Conservation (phyloP, 345 rosid species). For the Salix arbutifolia region DNA sequence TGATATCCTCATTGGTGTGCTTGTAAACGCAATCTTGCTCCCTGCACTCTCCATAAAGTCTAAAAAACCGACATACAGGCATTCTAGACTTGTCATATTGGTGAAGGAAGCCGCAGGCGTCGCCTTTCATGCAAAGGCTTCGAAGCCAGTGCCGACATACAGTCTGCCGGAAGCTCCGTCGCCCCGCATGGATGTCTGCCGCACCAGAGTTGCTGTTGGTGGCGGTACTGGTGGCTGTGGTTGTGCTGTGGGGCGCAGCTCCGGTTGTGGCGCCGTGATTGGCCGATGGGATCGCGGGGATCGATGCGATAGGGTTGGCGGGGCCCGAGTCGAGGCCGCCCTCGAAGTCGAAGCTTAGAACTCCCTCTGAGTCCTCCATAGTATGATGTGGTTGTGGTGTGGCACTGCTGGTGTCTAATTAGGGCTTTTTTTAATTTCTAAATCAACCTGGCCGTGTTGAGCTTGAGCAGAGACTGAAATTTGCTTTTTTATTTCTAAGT, state of each 20-base stretch:
- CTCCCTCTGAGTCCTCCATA: constrained; percentile 48
- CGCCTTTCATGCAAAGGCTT: constrained; percentile 98
- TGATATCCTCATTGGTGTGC: constrained; percentile 94
- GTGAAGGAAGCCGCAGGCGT: constrained; percentile 95
- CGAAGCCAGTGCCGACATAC: constrained; percentile 99
- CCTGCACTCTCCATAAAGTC: constrained; percentile 89
- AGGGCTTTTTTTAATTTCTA: background rate
- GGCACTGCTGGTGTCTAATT: background rate
- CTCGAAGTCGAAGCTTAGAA: constrained; percentile 93
- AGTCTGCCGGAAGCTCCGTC: constrained; percentile 95
- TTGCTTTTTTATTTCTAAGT: background rate
- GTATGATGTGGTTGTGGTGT: background rate
- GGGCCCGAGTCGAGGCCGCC: constrained; percentile 84
- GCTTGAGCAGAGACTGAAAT: background rate
- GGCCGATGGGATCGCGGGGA: constrained; percentile 50
- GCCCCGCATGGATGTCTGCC: constrained; percentile 32
- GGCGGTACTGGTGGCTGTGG: constrained; percentile 6
- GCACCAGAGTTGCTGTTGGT: background rate
- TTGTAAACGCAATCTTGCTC: constrained; percentile 98
- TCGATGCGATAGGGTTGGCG: constrained; percentile 47
- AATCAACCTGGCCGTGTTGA: background rate
- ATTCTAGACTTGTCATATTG: constrained; percentile 96
- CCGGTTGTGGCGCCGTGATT: constrained; percentile 12
- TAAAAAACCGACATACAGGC: constrained; percentile 91
- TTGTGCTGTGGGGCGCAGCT: constrained; percentile 17